Base-by-base conservation (phyloP, 169 alveolate species). In the Eimeria sp. region DNA sequence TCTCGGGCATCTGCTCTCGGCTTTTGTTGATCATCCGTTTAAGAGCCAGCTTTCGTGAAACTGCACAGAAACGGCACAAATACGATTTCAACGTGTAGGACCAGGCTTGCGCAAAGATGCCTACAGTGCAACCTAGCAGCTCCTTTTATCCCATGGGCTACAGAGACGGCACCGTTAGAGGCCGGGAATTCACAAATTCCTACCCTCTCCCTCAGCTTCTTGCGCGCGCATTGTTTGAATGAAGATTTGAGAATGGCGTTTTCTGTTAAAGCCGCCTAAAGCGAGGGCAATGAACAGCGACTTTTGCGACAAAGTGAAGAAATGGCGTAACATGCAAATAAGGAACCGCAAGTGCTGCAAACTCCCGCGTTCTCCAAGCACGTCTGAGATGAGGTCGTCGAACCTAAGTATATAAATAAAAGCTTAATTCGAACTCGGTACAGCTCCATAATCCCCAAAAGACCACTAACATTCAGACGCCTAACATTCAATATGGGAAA, bases 271-370 rank as follows among this genome's bases (percentile, higher is more conserved):
- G 49, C 63, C 94, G 47, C 94, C 94, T 25, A 61, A 57, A 18
- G 94, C 94, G 84, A 87, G 94, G 27, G 94, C 58, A 87, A 87
- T 87, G 34, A 87, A 63, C 27, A 87, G 83, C 65, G 94, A 61
- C 72, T 87, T 87, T n/a, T 87, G 94, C 14, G 94, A 87, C 80
- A 87, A 49, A 30, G 94, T 87, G 67, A 87, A 87, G 83, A 87
- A 87, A 5, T 65, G 94, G 47, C 94, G 94, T 57, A 87, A 43
- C 94, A 87, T 87, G 94, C 94, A 87, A 47, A 87, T 61, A 43
- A 87, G 94, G 82, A 87, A 87, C 47, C 94, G 94, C 94, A 87
- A 65, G 49, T 87, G 94, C 83, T 87, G 94, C 83, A 87, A 65
- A 47, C 94, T 87, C 40, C 94, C 94, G 45, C 94, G 80, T 49